A percentile compares a stretch with the other conserved stretches of the same genome.
Conservation (phyloP, 2,329 filamentous ascomycete genomes). For the Penicillium crustosum region DNA sequence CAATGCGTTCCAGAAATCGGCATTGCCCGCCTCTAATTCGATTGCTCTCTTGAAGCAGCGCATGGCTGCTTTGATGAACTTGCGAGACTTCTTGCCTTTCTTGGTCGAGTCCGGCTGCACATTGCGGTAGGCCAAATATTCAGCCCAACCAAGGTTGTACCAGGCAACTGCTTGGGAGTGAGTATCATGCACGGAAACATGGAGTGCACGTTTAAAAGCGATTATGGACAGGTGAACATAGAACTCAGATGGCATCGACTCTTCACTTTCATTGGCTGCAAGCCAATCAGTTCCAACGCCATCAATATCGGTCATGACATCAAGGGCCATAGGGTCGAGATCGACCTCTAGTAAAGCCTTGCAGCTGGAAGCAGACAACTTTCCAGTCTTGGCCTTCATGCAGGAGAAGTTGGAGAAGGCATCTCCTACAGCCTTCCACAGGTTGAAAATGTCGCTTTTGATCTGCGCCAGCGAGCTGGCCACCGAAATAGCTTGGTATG, state of each 20-base stretch:
- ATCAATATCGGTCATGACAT: conserved; percentile 69
- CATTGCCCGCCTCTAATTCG: conserved; percentile 88
- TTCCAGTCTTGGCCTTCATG: conserved; percentile 65
- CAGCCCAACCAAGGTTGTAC: conserved; percentile 95
- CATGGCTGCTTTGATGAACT: conserved; percentile 76
- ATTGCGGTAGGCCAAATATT: conserved; percentile 75
- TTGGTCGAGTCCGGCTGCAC: conserved; percentile 47
- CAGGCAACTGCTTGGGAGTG: conserved; percentile 94
- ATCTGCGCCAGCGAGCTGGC: conserved; percentile 62
- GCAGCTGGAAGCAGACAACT: conserved; percentile 62
- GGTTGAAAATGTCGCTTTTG: conserved; percentile 76
- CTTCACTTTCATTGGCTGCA: conserved; percentile 34
- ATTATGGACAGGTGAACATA: conserved; percentile 73
- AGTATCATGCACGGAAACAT: conserved; percentile 68
- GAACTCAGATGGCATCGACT: conserved; percentile 45
- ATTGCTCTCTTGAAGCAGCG: conserved; percentile 94
- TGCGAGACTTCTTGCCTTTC: conserved; percentile 56
- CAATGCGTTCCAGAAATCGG: conserved; percentile 96
- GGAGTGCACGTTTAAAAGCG: conserved; percentile 82
- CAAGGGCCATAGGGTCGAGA: conserved; percentile 54
- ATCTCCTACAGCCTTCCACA: conserved; percentile 92
- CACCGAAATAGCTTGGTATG: conserved; percentile 66
- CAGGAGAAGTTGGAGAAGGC: conserved; percentile 81
- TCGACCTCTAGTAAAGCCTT: conserved; percentile 58
- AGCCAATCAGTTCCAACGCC: conserved; percentile 52